A percentile compares a stretch with the other conserved stretches of the same genome.
Conservation (phyloP, 257 asterid species). For the Salvia hispanica region DNA sequence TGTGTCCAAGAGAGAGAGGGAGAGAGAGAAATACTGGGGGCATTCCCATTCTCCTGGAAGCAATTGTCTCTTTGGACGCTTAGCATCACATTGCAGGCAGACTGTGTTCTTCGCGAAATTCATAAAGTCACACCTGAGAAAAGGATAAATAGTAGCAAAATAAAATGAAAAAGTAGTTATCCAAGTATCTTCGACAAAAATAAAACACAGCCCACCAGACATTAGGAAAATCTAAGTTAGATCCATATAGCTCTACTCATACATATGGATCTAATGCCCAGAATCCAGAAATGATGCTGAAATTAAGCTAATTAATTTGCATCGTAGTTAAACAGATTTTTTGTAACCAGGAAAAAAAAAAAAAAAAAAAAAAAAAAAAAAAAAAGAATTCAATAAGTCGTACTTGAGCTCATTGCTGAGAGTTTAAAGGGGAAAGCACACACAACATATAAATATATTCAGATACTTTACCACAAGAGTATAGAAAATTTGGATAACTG, state of each 20-base stretch:
- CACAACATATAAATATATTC: background rate
- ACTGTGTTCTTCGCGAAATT: slow-evolving; percentile 90
- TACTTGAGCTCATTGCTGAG: slow-evolving; percentile 15
- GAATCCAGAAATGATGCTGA: slow-evolving; percentile 12
- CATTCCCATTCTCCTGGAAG: slow-evolving; percentile 99
- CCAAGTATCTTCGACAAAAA: slow-evolving; percentile 7
- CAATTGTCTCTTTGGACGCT: slow-evolving; percentile 94
- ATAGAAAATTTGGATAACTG: slow-evolving; percentile 1
- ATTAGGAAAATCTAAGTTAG: background rate
- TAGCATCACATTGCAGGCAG: slow-evolving; percentile 94
- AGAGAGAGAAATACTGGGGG: slow-evolving; percentile 64
- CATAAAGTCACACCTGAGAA: slow-evolving; percentile 90
- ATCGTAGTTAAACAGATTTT: background rate
- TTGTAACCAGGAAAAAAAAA: slow-evolving; percentile 19
- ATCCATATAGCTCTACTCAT: background rate
- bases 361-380: slow-evolving; percentile 9
- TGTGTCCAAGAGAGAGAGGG: slow-evolving; percentile 11
- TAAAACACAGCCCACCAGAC: background rate
- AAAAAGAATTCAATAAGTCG: background rate
- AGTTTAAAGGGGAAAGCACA: background rate
- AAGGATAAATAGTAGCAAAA: slow-evolving; percentile 22
- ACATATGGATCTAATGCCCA: background rate
- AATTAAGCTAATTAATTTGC: background rate
- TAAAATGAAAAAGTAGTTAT: background rate
- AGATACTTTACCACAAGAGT: slow-evolving; percentile 20